Percentiles rank a stretch among this genome's conserved stretches.
Evolutionary conservation across 441 rosid genomes (phyloP).

Genomic region (Adansonia gregorii): DNA sequence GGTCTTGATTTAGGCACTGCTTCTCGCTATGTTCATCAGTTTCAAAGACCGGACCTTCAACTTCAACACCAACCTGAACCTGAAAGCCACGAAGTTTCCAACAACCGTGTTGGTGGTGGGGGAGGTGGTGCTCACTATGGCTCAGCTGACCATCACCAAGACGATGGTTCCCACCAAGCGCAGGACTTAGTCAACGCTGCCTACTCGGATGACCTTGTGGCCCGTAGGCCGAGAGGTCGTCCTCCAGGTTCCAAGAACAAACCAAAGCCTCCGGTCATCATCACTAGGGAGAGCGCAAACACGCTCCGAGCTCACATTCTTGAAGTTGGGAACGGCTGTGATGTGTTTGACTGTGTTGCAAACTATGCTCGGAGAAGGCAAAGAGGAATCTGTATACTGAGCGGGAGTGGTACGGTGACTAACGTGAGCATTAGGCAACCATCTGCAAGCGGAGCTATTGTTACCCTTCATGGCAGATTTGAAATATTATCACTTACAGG

Average conservation of each 20-base stretch:
- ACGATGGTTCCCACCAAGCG: slow-evolving; percentile 43
- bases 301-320: slow-evolving; percentile 92
- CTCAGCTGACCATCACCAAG: slow-evolving; percentile 29
- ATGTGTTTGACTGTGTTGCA: slow-evolving; percentile 77
- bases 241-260: slow-evolving; percentile 94
- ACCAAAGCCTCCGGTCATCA: slow-evolving; percentile 83
- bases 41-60: slow-evolving; percentile 70
- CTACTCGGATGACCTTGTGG: slow-evolving; percentile 53
- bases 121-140: slow-evolving; percentile 37
- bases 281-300: slow-evolving; percentile 92
- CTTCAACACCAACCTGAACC: slow-evolving; percentile 50
- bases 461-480: slow-evolving; percentile 79
- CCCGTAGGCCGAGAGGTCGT: slow-evolving; percentile 85
- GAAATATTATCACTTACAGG: slow-evolving; percentile 89
- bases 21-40: slow-evolving; percentile 74
- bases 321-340: slow-evolving; percentile 88
- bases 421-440: slow-evolving; percentile 89
- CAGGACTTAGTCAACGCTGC: slow-evolving; percentile 48
- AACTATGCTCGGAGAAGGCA: slow-evolving; percentile 87
- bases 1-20: slow-evolving; percentile 83
- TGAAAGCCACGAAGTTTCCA: slow-evolving; percentile 42
- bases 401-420: slow-evolving; percentile 85
- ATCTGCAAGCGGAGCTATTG: slow-evolving; percentile 69
- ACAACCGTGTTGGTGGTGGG: slow-evolving; percentile 31
- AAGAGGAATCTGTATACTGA: slow-evolving; percentile 80